Evolutionary conservation across 2,329 filamentous ascomycete genomes (phyloP), one percentile per base, ranked within the genome.

Genomic region (Achaetomium macrosporum): DNA sequence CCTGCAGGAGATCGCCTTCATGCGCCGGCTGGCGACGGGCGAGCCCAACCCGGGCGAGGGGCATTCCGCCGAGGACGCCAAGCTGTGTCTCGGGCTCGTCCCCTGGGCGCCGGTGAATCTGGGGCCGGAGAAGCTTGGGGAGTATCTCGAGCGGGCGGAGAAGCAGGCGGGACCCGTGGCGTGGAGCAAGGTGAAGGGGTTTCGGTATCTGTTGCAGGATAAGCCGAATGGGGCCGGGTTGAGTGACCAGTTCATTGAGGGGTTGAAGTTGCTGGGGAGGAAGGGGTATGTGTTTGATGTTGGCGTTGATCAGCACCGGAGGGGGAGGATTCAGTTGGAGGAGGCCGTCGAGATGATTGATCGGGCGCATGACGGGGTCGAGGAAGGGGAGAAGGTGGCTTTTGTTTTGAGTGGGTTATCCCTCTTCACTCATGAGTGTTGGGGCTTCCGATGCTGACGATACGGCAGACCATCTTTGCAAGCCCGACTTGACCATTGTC

Each of bases 21-120:
- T 92, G 51, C 75, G 80, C 53, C 77, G 83, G 37, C 78, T 95
- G 54, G 80, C 82, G 3, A 74, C 81, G 36, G 85, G 85, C 12
- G 65, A 71, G 52, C 79, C 83, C 0, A 64, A 71, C 29, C 66
- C 75, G 1, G 78, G 77, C 29, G 80, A 87, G 63, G 84, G 82
- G 33, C 82, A 87, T 67, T 64, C 65, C 1, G 55, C 71, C 37
- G 66, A 68, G 2, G 77, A 84, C 49, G 74, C 74, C 13, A 65
- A 71, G 20, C 71, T 84, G 17, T 83, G 88, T 61, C 72, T 84
- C 2, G 91, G 79, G 0, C 81, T 90, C 58, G 78, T 96, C 4
- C 83, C 89, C 1, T 96, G 89, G 88, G 90, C 90, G n/a, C 91
- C 91, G 0, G 66, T 96, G 45, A 80, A 87, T 10, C 81, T 82